Evolutionary conservation across 2,329 filamentous ascomycete species (phyloP), one percentile per base, ranked within the genome.

Genomic region (Pseudogymnoascus sp.): DNA sequence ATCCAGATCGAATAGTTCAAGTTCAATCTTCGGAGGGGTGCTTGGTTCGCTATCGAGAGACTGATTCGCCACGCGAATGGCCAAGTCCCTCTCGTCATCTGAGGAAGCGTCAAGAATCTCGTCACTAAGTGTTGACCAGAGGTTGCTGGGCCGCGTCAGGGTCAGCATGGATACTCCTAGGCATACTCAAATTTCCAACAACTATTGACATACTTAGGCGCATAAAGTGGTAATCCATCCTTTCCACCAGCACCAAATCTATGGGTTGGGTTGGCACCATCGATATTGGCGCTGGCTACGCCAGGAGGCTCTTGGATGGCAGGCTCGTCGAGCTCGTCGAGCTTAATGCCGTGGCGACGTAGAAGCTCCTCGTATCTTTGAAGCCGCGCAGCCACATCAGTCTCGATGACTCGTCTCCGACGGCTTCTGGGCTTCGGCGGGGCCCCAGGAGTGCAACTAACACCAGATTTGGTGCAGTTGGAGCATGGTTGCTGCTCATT

Each of bases 1-100:
- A 3, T 70, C 74, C 1, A 77, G 74, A 16, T 80, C 80, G 65
- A 86, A 80, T 0, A 88, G 72, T 14, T 16, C 86, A 75, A 33
- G 81, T 75, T 23, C 77, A 76, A 44, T 72, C 72, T 56, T 73
- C 68, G 50, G 70, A 85, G 83, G 40, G 44, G 44, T 16, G 74
- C 3, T 75, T 63, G 35, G 77, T 71, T 56, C 80, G 14, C 73
- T 76, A 50, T 73, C 77, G 53, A 84, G 67, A 16, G 42, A 65
- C 38, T 65, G 67, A 21, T 56, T 33, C 16, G 50, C 50, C 7
- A 56, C 5, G 18, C 50, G 50, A 35, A 56, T 33, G 50, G 50
- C 12, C 7, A 56, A 33, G 59, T 75, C 63, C 64, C 74, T 42
- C 33, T 71, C 70, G 56, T 72, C 69, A n/a, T 69, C 70, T 1